Base-by-base conservation (phyloP, 1,139 yeast species). In the Diutina rugosa region DNA sequence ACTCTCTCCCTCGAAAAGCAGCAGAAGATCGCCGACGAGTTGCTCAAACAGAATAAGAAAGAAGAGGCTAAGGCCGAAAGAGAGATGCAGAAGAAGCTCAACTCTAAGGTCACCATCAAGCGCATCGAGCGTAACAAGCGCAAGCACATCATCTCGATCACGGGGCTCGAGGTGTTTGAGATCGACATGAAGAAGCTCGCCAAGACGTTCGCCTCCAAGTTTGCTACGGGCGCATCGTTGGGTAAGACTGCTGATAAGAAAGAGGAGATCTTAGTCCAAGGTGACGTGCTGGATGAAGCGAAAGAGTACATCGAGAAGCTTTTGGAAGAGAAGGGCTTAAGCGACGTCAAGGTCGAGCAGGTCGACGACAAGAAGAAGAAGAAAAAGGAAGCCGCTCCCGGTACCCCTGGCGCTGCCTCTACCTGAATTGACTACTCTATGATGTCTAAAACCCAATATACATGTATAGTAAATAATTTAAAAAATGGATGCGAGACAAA, bases 141-240 rank as follows among this genome's bases (percentile, higher is more conserved):
- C 64, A 91, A 91, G 70, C 90, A 87, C 67, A 88, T 90, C 57
- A 86, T 90, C 58, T 87, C 96, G 41, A 85, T 91, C 57, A 79
- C 87, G 18, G 97, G 97, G 28, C 77, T 91, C 61, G 98, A 91
- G 67, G 90, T 90, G 54, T 87, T 90, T 68, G 93, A 84, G 62
- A 82, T 90, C 60, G 97, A 91, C 67, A 79, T 89, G 79, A 93
- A 93, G 75, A 90, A 90, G 67, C 77, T 90, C 62, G 88, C 97
- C 54, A 93, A 93, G 76, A 85, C 90, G 0, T 90, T 93, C 71
- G 95, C 97, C 0, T 85, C 95, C 48, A 90, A 89, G 69, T 93
- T 91, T 68, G 99, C 99, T 28, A 91, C 98, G 3, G 99, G 99
- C 55, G 95, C 97, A 30, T 84, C 95, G 52, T 97, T 91, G n/a